Conservation (phyloP, 108 stramenopile species). For the Cyclotella choctawhatcheeana region DNA sequence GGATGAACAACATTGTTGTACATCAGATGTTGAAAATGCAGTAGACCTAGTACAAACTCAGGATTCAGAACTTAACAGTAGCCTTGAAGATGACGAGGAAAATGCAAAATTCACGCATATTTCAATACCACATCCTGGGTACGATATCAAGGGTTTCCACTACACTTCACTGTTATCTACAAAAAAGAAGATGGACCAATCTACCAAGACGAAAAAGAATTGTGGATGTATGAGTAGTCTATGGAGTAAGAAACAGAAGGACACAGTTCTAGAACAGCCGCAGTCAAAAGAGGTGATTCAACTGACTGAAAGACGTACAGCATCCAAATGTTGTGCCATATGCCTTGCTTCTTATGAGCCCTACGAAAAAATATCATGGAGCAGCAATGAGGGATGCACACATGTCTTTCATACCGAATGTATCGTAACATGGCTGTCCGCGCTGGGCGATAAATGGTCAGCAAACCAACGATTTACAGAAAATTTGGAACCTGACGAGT, state of each 20-base stretch:
- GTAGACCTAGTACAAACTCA: too few relatives aligned
- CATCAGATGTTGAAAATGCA: slow-evolving; percentile 4
- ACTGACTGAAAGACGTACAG: slow-evolving; percentile 7
- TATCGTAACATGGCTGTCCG: slow-evolving; percentile 36
- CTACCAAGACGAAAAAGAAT: background rate
- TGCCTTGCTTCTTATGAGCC: slow-evolving; percentile 37
- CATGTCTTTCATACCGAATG: slow-evolving; percentile 54
- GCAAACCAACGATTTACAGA: slow-evolving; percentile 17
- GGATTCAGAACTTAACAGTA: too few relatives aligned
- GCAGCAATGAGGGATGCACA: slow-evolving; percentile 33
- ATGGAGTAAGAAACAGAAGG: background rate
- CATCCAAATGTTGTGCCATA: slow-evolving; percentile 41
- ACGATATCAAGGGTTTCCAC: slow-evolving; percentile 19
- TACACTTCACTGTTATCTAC: background rate
- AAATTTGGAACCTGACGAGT: background rate
- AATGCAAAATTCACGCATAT: slow-evolving; percentile 17
- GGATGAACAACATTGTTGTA: background rate
- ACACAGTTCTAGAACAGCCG: background rate
- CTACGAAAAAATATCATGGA: slow-evolving; percentile 29
- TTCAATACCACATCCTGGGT: slow-evolving; percentile 22
- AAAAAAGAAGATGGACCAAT: slow-evolving; percentile 3
- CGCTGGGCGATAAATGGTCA: slow-evolving; percentile 6
- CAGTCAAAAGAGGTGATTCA: background rate
- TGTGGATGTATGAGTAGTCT: background rate
- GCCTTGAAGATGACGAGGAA: background rate